Evolutionary conservation across 257 asterid genomes (phyloP).

Genomic region (Osmanthus fragrans): DNA sequence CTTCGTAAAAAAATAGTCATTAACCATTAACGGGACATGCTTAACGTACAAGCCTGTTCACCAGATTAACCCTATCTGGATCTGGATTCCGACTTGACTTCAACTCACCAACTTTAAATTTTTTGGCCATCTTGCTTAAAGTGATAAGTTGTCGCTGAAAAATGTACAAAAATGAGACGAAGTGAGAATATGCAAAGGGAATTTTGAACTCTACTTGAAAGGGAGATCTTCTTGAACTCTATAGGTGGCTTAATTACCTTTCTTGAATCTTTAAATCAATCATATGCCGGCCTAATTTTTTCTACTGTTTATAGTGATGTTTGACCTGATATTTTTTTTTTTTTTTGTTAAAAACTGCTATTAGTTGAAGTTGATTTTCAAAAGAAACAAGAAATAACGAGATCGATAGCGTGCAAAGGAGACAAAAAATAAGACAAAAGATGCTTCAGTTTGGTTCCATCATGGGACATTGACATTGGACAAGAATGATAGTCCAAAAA

Average conservation of each 20-base stretch:
- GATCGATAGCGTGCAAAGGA: neutral
- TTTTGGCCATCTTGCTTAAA: neutral
- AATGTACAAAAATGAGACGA: neutral
- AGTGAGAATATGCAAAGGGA: neutral
- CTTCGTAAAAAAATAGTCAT: no score
- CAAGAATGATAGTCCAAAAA: neutral
- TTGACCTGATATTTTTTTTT: neutral
- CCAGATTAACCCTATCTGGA: no score
- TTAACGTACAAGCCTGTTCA: no score
- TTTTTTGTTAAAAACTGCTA: neutral
- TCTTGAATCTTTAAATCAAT: neutral
- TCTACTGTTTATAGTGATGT: neutral
- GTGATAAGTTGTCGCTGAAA: neutral
- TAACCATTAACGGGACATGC: no score
- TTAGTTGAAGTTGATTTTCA: neutral
- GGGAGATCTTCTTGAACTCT: neutral
- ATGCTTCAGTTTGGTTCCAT: neutral
- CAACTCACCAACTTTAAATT: neutral
- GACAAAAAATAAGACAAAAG: neutral
- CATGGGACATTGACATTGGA: neutral
- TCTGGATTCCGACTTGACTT: no score
- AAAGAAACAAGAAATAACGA: neutral
- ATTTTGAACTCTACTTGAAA: neutral
- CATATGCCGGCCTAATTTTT: neutral
- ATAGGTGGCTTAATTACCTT: neutral